Base-by-base conservation (phyloP, 2,329 filamentous ascomycete species). In the Penicillium vulpinum region DNA sequence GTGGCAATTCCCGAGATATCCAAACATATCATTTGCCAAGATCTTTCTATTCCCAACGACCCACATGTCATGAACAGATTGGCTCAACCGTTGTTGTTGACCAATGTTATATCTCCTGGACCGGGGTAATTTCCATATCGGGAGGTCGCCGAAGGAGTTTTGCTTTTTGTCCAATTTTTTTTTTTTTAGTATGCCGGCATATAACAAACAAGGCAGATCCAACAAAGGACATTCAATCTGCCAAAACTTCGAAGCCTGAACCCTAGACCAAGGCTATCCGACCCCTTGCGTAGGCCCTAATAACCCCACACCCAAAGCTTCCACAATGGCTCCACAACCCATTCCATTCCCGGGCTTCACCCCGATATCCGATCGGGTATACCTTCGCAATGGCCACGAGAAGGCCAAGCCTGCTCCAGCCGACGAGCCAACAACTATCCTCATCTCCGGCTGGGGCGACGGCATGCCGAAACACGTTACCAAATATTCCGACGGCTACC, bases 371-470 rank as follows among this genome's bases (percentile, higher is more conserved):
- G 73, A 79, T 51, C 80, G 82, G 48, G 74, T 83, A 57, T 80
- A 77, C 59, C 67, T 82, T 52, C 77, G 77, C 43, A 47, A 65
- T 48, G 63, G 55, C 24, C 59, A 58, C n/a, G 56, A 64, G 15
- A 65, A 58, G 16, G 35, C 58, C 50, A 56, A 55, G 5, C 54
- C 56, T 13, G 69, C 75, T 11, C 69, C 75, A 40, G 67, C 74
- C 15, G 47, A 62, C 5, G 59, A 67, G 41, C 64, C 64, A 43
- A 67, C 64, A 18, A 65, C 64, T 4, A 62, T 67, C 33, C 64
- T 85, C 44, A 75, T 86, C 57, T 85, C 80, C 67, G 78, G 82
- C 63, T 86, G 83, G 84, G 82, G 83, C 51, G 83, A 86, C 59
- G 81, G 80, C 22, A 70, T 73, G 13, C 79, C 83, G 2, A 82